Percentiles rank a stretch among this genome's conserved stretches.
Evolutionary conservation across 1,284 basidiomycete genomes (phyloP).

Genomic region (Mycosarcoma mackinlayi): DNA sequence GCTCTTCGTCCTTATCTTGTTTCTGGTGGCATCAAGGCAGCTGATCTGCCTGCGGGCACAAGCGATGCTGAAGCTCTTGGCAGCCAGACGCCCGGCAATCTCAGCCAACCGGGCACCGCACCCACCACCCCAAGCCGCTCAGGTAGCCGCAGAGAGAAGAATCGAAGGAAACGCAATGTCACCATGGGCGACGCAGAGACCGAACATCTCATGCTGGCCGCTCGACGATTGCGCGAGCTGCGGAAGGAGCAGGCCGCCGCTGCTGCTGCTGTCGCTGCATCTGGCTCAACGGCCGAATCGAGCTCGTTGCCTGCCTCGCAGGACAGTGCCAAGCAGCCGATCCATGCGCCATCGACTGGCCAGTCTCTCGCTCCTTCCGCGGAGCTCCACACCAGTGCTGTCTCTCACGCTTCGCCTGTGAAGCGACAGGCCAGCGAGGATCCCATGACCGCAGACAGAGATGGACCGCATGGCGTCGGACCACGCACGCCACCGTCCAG

Average conservation of each 20-base stretch:
- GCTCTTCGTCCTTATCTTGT: constrained; percentile 61
- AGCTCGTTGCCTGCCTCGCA: constrained; percentile 24
- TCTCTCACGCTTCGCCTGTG: constrained; percentile 33
- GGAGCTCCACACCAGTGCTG: constrained; percentile 16
- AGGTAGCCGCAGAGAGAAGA: constrained; percentile 45
- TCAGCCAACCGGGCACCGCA: constrained; percentile 31
- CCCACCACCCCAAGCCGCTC: constrained; percentile 52
- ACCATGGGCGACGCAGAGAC: constrained; percentile 70
- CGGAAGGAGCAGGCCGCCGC: constrained; percentile 45
- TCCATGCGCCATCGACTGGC: constrained; percentile 2
- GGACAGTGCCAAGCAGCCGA: constrained; percentile 14
- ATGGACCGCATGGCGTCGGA: constrained; percentile 9
- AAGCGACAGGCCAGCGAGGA: constrained; percentile 52
- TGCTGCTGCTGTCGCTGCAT: constrained; percentile 12
- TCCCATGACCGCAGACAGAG: constrained; percentile 34
- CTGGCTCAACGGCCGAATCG: constrained; percentile 17
- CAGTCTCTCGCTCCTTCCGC: constrained; percentile 36
- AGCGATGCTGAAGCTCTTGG: constrained; percentile 11
- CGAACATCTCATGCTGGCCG: constrained; percentile 69
- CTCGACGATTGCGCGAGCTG: constrained; percentile 61
- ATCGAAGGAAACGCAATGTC: constrained; percentile 46
- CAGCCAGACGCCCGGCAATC: constrained; percentile 14
- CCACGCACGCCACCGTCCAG: constrained; percentile 38
- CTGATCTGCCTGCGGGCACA: constrained; percentile 13
- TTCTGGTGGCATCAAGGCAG: constrained; percentile 42